phyloP scores from a whole-genome alignment of 2,329 filamentous ascomycete species.

The Neurospora crassa region DNA sequence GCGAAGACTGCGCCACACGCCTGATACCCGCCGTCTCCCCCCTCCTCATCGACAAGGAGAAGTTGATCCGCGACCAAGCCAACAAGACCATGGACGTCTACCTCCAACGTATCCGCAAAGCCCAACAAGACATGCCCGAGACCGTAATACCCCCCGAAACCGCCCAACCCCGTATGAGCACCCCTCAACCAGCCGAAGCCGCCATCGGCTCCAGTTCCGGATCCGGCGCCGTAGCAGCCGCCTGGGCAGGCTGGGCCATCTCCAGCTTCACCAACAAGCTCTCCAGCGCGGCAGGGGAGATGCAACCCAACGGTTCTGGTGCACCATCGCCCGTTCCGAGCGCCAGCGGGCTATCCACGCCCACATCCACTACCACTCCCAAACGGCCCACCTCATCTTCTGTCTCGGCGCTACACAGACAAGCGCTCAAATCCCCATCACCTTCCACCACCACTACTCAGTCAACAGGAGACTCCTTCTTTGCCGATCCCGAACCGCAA shows the following conservation, averaged over 20 bases:
- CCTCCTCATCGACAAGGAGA: constrained; percentile 86
- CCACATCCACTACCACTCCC: constrained; percentile 24
- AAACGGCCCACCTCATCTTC: constrained; percentile 24
- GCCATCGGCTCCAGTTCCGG: background rate
- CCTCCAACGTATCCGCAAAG: constrained; percentile 72
- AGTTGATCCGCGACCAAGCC: constrained; percentile 84
- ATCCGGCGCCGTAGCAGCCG: constrained; percentile 31
- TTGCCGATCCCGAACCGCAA: constrained; percentile 46
- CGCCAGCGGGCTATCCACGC: constrained; percentile 25
- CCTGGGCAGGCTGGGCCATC: constrained; percentile 95
- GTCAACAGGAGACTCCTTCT: constrained; percentile 39
- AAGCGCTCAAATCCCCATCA: constrained; percentile 46
- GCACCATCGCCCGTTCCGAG: constrained; percentile 31
- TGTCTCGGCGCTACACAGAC: constrained; percentile 49
- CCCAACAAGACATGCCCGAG: constrained; percentile 68
- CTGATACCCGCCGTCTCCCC: constrained; percentile 80
- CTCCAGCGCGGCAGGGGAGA: constrained; percentile 75
- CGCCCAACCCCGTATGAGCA: constrained; percentile 63
- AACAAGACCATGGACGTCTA: constrained; percentile 84
- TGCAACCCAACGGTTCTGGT: constrained; percentile 43
- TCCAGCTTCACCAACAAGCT: constrained; percentile 97
- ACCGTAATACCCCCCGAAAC: constrained; percentile 60
- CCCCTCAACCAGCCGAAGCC: constrained; percentile 52
- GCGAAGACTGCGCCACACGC: constrained; percentile 80
- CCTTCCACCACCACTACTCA: constrained; percentile 27